These are phyloP conservation scores for Rubus idaeus DNA, from an alignment of 306 rosid species.

Conservation along the genomic window DNA sequence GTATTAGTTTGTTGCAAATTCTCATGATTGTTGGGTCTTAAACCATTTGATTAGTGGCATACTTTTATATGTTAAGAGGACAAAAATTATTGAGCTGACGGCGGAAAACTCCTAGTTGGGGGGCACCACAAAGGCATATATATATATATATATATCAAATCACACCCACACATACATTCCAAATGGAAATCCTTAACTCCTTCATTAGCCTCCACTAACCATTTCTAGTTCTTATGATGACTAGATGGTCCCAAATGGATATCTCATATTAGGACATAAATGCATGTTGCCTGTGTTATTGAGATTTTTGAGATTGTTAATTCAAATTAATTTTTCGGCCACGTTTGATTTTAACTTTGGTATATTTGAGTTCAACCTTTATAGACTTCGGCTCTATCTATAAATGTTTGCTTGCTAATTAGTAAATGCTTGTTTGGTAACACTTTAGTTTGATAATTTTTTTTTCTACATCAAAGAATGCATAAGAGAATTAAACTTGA, in stretches of 20 bases:
- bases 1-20: slow-evolving; percentile 19
- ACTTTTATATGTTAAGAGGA: slow-evolving; percentile 20
- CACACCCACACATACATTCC: slow-evolving; percentile 10
- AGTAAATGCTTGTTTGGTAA: no score
- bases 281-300: neutral
- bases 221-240: slow-evolving; percentile 11
- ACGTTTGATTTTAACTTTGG: no score
- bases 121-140: slow-evolving; percentile 12
- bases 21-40: slow-evolving; percentile 37
- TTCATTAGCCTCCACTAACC: slow-evolving; percentile 47
- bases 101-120: slow-evolving; percentile 54
- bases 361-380: no score
- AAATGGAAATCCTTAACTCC: slow-evolving; percentile 13
- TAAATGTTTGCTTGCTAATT: no score
- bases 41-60: slow-evolving; percentile 25
- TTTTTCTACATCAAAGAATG: no score
- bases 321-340: no score
- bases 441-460: no score
- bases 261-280: neutral
- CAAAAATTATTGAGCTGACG: slow-evolving; percentile 48
- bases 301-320: neutral
- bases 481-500: no score
- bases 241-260: slow-evolving; percentile 19
- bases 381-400: no score
- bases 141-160: neutral